phyloP scores from a whole-genome alignment of 805 yeast species.

The Komagataella mondaviorum region DNA sequence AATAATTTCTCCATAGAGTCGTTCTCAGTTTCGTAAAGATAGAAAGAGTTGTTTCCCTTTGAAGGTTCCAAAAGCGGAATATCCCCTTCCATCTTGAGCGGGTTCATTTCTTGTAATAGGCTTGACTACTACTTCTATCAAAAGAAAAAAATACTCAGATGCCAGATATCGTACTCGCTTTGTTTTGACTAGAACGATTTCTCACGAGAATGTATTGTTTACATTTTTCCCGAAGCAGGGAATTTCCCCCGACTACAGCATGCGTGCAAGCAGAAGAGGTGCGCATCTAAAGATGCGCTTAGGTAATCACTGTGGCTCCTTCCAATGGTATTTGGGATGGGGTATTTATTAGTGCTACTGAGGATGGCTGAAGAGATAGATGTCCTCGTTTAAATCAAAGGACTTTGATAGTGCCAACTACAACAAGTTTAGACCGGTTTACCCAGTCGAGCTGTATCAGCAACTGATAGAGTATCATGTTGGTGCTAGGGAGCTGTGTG shows the following conservation, averaged over 20 bases:
- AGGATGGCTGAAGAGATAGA: constrained; percentile 9
- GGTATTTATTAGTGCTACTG: background rate
- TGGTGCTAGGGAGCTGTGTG: constrained; percentile 18
- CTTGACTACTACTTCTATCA: background rate
- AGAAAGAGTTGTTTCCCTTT: background rate
- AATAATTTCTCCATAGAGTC: background rate
- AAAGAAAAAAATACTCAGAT: background rate
- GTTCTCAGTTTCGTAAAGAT: background rate
- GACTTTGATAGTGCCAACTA: constrained; percentile 41
- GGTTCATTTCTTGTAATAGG: background rate
- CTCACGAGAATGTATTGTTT: background rate
- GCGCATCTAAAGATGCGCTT: background rate
- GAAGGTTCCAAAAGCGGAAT: background rate
- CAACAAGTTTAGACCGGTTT: constrained; percentile 49
- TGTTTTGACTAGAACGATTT: background rate
- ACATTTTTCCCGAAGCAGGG: background rate
- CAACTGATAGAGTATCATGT: constrained; percentile 23
- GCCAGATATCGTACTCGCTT: background rate
- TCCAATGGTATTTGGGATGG: background rate
- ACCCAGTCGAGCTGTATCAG: constrained; percentile 38
- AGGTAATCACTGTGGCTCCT: background rate
- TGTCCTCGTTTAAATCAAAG: constrained; percentile 51
- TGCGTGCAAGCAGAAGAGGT: background rate
- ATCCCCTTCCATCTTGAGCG: background rate
- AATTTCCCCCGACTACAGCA: background rate